These are phyloP conservation scores for Metarhizium humberi DNA, from an alignment of 2,329 filamentous ascomycete species.

Conservation along the genomic window DNA sequence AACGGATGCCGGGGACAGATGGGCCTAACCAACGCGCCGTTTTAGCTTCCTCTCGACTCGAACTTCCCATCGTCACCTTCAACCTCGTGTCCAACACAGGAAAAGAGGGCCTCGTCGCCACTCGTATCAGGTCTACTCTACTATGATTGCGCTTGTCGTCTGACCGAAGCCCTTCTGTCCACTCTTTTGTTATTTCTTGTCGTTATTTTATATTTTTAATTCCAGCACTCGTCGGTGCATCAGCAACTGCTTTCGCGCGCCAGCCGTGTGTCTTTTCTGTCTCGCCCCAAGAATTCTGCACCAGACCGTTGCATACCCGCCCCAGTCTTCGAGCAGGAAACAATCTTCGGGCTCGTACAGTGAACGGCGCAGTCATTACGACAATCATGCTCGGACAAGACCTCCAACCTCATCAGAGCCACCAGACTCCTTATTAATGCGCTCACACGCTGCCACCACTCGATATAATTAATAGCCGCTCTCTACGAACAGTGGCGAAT, in stretches of 20 bases:
- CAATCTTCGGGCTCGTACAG: no score
- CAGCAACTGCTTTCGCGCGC: not conserved
- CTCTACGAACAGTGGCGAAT: not conserved
- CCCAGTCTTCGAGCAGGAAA: no score
- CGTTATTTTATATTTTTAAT: not conserved
- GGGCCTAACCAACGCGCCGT: not conserved
- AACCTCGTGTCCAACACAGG: not conserved
- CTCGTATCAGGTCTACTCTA: not conserved
- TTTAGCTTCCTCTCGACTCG: not conserved
- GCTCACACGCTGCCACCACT: no score
- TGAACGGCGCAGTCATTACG: no score
- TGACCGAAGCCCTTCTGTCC: not conserved
- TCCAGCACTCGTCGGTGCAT: not conserved
- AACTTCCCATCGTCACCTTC: not conserved
- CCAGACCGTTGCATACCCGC: no score
- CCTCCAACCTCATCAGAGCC: no score
- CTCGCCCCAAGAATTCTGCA: no score
- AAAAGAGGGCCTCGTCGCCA: not conserved
- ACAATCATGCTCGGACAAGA: no score
- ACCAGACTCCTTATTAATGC: no score
- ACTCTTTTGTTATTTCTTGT: slow-evolving; percentile 1
- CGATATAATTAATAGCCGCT: not conserved
- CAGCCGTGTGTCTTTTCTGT: not conserved
- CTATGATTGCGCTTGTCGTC: not conserved
- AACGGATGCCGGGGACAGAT: no score